Evolutionary conservation across 148 eudicot genomes (phyloP).

Genomic region (Rhododendron henanense): DNA sequence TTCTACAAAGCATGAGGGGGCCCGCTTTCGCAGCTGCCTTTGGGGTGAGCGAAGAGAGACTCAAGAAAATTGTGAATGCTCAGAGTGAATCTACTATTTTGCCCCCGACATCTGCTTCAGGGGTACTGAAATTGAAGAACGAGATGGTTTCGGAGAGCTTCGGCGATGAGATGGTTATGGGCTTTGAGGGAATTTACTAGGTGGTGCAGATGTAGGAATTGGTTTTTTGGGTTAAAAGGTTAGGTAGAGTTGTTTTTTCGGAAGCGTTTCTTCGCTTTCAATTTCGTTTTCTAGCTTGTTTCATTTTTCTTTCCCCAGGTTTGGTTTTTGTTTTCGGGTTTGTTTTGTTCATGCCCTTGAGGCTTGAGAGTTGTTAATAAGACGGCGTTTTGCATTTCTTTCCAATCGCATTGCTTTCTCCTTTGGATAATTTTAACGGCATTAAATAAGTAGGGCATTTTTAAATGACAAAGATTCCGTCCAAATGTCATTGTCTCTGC

Average conservation of each 20-base stretch:
- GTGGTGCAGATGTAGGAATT: neutral
- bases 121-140: constrained; percentile 1
- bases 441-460: too few relatives aligned
- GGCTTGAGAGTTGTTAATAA: neutral
- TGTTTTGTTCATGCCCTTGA: neutral
- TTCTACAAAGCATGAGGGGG: constrained; percentile 53
- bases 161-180: constrained; percentile 29
- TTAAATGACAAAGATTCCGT: too few relatives aligned
- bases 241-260: neutral
- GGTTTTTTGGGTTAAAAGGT: neutral
- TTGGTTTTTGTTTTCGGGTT: neutral
- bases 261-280: neutral
- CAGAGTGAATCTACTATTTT: constrained; percentile 55
- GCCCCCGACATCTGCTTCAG: constrained; percentile 49
- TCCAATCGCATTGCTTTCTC: neutral
- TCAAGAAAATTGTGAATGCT: constrained; percentile 34
- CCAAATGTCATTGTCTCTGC: too few relatives aligned
- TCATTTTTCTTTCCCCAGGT: neutral
- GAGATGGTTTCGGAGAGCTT: constrained; percentile 13
- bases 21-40: constrained; percentile 73
- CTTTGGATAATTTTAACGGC: neutral
- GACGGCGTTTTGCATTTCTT: neutral
- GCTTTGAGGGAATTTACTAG: constrained; percentile 1
- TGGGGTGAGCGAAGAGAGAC: constrained; percentile 53
- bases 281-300: too few relatives aligned